Evolutionary conservation across 176 grass and related monocot genomes (phyloP), one percentile per base, ranked within the genome.

Genomic region (Hordeum marinum): DNA sequence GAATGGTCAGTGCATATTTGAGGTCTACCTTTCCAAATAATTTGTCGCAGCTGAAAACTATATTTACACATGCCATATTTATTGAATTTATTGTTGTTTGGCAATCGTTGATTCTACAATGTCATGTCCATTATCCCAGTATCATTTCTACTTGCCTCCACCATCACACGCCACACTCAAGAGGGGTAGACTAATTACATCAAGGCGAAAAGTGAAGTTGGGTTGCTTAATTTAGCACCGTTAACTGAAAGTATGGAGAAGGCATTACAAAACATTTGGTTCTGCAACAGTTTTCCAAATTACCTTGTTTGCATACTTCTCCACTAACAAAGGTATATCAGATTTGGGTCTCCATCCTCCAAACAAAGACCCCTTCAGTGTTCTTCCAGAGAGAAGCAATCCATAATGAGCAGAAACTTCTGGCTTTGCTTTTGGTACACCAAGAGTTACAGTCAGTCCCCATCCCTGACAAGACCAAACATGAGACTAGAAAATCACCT

Each of bases 261-360:
- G 35, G 46, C 17, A 29, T 70, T 20, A 59, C 45, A 80, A 65
- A 77, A 54, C 8, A 40, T 54, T 48, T 63, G 11, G 18, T 77
- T 46, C 18, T 66, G 13, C 6, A 75, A 77, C 60, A 75, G 4
- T 27, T 58, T 75, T 50, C 45, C 26, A 24, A 76, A 65, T 57
- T 87, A 95, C 96, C 88, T 95, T 93, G 71, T 87, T 88, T 34
- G 76, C 71, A 61, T 95, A 98, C 82, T 98, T 98, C 72, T 95
- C 85, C 40, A 93, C 91, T 55, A 98, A 87, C 41, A 68, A 93
- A 68, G 96, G 93, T 46, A 98, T 81, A 62, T 95, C 96, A 71
- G 96, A 95, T 90, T 98, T 98, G 36, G 96, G 93, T 85, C 83
- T 98, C 96, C 93, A 98, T 68, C 93, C 96, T 90, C 96, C 96